These are phyloP conservation scores for Umbelopsis sp. DNA, from an alignment of 371 early-diverging fungal genomes.

Conservation along the genomic window DNA sequence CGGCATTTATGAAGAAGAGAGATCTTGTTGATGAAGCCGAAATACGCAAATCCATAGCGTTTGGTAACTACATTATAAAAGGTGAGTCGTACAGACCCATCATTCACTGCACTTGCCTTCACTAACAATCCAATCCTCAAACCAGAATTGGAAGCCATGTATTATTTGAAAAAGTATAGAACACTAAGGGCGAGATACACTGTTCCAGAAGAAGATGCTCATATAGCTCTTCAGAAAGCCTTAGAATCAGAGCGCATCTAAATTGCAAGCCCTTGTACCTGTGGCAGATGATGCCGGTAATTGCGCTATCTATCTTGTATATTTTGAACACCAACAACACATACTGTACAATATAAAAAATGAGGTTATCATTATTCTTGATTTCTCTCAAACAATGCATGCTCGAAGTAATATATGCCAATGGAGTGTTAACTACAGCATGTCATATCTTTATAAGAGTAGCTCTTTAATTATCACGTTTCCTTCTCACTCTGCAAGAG, in stretches of 20 bases:
- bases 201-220: not conserved
- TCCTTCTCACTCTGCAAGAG: too few relatives aligned
- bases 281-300: too few relatives aligned
- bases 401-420: too few relatives aligned
- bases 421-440: too few relatives aligned
- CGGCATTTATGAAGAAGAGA: constrained; percentile 68
- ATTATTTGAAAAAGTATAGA: constrained; percentile 75
- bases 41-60: constrained; percentile 63
- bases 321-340: too few relatives aligned
- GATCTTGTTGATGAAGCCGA: constrained; percentile 57
- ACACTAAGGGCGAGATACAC: constrained; percentile 64
- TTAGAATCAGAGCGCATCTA: not conserved
- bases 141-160: constrained; percentile 73
- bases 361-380: too few relatives aligned
- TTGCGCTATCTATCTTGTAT: too few relatives aligned
- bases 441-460: too few relatives aligned
- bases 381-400: too few relatives aligned
- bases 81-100: constrained; percentile 32
- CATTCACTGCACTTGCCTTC: not conserved
- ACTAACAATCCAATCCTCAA: constrained; percentile 3
- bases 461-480: too few relatives aligned
- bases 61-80: constrained; percentile 69
- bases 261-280: not conserved
- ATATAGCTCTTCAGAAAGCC: not conserved
- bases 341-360: too few relatives aligned